Percentiles rank a stretch among this genome's conserved stretches.
These are phyloP conservation scores for Alternaria consortialis DNA, from an alignment of 2,329 filamentous ascomycete genomes.

Conservation along the genomic window DNA sequence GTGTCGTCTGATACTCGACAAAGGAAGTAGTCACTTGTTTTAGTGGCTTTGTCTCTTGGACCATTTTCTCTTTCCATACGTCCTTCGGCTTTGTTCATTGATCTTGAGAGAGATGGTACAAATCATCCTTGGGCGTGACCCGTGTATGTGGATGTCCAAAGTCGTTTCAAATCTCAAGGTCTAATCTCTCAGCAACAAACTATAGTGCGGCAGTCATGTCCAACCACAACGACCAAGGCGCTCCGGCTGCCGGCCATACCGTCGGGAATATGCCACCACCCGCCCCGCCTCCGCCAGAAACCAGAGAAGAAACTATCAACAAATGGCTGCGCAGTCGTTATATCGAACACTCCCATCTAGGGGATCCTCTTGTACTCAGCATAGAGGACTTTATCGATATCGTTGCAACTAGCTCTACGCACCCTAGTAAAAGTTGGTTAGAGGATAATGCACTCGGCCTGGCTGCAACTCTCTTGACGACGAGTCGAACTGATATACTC, in stretches of 20 bases:
- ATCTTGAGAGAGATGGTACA: background rate
- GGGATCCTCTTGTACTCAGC: background rate
- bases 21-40: background rate
- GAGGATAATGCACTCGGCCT: background rate
- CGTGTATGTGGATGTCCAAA: no score
- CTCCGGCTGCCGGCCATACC: no score
- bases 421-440: background rate
- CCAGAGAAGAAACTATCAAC: no score
- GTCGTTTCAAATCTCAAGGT: no score
- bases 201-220: no score
- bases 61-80: background rate
- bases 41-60: background rate
- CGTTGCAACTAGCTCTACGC: background rate
- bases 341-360: background rate
- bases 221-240: no score
- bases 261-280: no score
- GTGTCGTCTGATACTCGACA: background rate
- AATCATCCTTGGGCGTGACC: background rate
- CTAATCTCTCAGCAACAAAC: no score
- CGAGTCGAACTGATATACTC: background rate
- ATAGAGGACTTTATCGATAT: background rate
- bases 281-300: no score
- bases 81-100: background rate
- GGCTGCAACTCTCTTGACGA: background rate
- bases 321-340: background rate